These are phyloP conservation scores for Agapanthus africanus DNA, from an alignment of 106 monocot genomes.

Conservation along the genomic window DNA sequence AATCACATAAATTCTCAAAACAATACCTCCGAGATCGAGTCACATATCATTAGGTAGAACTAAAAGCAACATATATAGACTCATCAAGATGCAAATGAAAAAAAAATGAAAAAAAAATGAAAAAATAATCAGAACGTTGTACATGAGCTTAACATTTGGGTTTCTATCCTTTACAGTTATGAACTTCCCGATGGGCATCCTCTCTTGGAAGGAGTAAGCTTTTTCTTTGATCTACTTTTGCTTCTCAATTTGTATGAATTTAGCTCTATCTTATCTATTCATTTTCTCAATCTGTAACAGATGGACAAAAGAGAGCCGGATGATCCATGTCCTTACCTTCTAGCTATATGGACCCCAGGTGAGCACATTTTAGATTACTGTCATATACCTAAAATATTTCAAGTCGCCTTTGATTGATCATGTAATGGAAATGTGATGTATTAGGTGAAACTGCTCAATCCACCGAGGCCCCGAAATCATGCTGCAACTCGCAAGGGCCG, in stretches of 20 bases:
- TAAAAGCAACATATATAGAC: too few species aligned
- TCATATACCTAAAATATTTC: neutral
- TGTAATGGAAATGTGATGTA: neutral
- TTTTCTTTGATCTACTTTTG: neutral
- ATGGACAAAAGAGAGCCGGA: conserved; percentile 56
- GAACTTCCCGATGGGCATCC: conserved; percentile 51
- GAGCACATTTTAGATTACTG: conserved; percentile 3
- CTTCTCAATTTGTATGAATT: neutral
- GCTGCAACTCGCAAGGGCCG: conserved; percentile 23
- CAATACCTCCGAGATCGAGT: neutral
- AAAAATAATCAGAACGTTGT: too few species aligned
- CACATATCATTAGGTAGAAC: too few species aligned
- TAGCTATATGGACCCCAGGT: conserved; percentile 77
- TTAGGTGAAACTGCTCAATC: conserved; percentile 59
- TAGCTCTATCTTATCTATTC: neutral
- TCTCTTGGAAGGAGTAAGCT: conserved; percentile 42
- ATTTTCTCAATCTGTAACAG: conserved; percentile 26
- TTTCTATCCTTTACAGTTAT: conserved; percentile 22
- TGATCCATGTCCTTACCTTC: conserved; percentile 64
- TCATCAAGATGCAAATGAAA: too few species aligned
- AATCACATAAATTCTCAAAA: neutral
- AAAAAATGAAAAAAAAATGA: too few species aligned
- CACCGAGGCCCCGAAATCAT: conserved; percentile 37
- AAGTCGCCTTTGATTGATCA: neutral
- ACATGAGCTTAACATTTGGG: neutral